Evolutionary conservation across 1,284 basidiomycete species (phyloP).

Genomic region (Melampsora americana): DNA sequence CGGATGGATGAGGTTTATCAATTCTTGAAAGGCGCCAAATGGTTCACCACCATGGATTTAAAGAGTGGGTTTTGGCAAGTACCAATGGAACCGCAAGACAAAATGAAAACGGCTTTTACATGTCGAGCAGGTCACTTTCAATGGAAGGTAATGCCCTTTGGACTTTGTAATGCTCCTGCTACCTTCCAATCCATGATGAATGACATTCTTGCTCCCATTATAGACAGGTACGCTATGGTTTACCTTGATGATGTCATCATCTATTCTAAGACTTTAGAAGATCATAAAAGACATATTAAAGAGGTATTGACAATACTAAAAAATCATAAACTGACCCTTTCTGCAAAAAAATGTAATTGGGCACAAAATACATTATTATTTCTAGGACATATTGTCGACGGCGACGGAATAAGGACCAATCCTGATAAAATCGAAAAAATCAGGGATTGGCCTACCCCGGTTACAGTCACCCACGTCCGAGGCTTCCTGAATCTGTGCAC

Average conservation of each 20-base stretch:
- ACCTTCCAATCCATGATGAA: too few relatives aligned
- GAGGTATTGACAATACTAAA: not conserved
- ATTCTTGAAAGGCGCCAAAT: not conserved
- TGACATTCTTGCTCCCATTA: not conserved
- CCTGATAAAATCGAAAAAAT: not conserved
- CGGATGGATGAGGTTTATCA: not conserved
- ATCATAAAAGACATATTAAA: not conserved
- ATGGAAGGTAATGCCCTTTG: constrained; percentile 15
- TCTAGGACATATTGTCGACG: not conserved
- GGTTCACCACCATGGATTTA: constrained; percentile 11
- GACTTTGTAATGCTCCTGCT: too few relatives aligned
- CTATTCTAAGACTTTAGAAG: not conserved
- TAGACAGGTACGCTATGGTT: constrained; percentile 4
- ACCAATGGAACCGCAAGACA: not conserved
- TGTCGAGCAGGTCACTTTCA: not conserved
- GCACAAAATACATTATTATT: not conserved
- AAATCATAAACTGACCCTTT: not conserved
- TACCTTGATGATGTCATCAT: constrained; percentile 15
- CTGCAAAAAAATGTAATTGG: constrained; percentile 10
- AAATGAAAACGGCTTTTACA: not conserved
- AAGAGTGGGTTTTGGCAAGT: constrained; percentile 14
- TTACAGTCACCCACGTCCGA: not conserved
- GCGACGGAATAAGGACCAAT: not conserved
- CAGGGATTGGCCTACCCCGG: not conserved
- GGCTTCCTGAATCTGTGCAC: too few relatives aligned